Evolutionary conservation across 2,329 filamentous ascomycete genomes (phyloP).

Genomic region (Xylariaceae sp.): DNA sequence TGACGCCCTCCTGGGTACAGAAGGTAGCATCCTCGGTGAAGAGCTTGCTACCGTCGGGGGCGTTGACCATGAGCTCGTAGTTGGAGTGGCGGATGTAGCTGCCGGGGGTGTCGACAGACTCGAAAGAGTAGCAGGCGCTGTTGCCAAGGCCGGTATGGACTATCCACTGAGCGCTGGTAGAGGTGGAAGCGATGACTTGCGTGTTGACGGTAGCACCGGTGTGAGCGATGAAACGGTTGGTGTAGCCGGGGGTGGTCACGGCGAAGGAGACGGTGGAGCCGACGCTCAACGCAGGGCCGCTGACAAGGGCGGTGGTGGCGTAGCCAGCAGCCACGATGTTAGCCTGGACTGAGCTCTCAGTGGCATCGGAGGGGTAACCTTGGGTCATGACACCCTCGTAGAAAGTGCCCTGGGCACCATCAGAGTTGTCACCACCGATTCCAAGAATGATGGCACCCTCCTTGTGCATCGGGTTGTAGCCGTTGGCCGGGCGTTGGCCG

Average conservation of each 20-base stretch:
- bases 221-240: slow-evolving; percentile 51
- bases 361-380: slow-evolving; percentile 56
- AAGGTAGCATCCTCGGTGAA: slow-evolving; percentile 61
- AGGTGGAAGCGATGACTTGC: slow-evolving; percentile 50
- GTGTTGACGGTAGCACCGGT: slow-evolving; percentile 47
- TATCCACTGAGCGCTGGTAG: slow-evolving; percentile 47
- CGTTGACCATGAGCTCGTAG: slow-evolving; percentile 47
- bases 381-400: slow-evolving; percentile 62
- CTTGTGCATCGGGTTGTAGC: slow-evolving; percentile 60
- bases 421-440: slow-evolving; percentile 63
- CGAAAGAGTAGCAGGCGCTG: slow-evolving; percentile 56
- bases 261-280: slow-evolving; percentile 49
- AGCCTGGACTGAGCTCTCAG: slow-evolving; percentile 54
- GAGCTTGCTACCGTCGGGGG: slow-evolving; percentile 51
- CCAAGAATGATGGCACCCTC: slow-evolving; percentile 62
- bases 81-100: slow-evolving; percentile 54
- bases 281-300: slow-evolving; percentile 42
- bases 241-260: slow-evolving; percentile 51
- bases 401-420: slow-evolving; percentile 55
- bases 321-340: slow-evolving; percentile 58
- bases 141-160: slow-evolving; percentile 53
- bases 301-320: slow-evolving; percentile 35
- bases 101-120: slow-evolving; percentile 53
- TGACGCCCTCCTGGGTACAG: slow-evolving; percentile 50
- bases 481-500: slow-evolving; percentile 47